Base-by-base conservation (phyloP, 768 basidiomycete genomes). In the Phanerochaete carnosa region DNA sequence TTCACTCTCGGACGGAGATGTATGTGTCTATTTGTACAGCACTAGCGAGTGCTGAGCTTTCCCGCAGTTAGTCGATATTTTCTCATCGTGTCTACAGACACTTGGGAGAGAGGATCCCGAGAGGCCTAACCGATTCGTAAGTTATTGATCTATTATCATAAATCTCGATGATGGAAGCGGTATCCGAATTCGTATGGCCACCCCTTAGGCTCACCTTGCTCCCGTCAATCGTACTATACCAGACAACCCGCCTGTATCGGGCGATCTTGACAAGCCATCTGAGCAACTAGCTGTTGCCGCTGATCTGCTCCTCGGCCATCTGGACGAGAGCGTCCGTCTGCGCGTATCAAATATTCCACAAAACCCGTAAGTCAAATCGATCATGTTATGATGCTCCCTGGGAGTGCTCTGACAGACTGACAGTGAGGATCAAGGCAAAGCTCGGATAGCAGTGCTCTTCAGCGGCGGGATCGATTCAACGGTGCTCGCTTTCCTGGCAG, bases 401-500 rank as follows among this genome's bases (percentile, higher is more conserved):
- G 3, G 13, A 26, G 22, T 60, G 12, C 19, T 23, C 39, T 49
- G 43, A 50, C 58, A 23, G 33, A 57, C 30, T 39, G 8, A 9
- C 26, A 74, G 75, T 16, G 64, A 61, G 13, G 61, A 60, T 2
- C 57, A 68, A 55, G 77, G 77, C 7, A 71, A 77, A 53, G 79
- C 88, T 3, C 80, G 88, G 55, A 78, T 97, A 2, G 94, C 90
- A 1, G 80, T 99, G 9, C 80, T 99, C 9, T 99, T 98, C 73
- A 96, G 94, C 37, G 97, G 97, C 30, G 97, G 97, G 0, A 93
- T 99, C 46, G 97, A 99, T 70, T 98, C 89, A 12, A 89, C 95
- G 0, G 76, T 92, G 43, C 67, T 98, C 7, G 86, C 95, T 0
- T 88, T 83, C 68, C 77, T 99, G 5, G 90, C 94, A 1, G 83